A percentile compares a stretch with the other conserved stretches of the same genome.
Conservation (phyloP, 257 asterid species). For the Solanum bukasovii region DNA sequence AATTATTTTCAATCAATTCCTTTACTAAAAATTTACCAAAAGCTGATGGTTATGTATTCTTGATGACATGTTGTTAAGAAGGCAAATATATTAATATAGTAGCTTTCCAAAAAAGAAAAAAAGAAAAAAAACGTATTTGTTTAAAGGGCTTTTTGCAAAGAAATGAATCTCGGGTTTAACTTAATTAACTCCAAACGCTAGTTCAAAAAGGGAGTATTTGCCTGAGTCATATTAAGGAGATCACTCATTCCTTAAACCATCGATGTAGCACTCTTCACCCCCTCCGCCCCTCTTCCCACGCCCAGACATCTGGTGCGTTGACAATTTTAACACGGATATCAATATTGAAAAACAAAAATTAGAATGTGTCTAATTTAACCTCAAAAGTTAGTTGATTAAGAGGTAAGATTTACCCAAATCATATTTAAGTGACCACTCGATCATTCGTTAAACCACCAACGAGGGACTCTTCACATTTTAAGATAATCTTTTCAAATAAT, state of each 20-base stretch:
- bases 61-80: not conserved
- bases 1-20: not conserved
- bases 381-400: not conserved
- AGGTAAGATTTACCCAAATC: rapidly evolving
- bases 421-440: not conserved
- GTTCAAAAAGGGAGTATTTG: not conserved
- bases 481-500: not conserved
- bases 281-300: not conserved
- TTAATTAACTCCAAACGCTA: not conserved
- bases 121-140: too few species aligned
- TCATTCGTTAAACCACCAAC: not conserved
- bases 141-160: rapidly evolving
- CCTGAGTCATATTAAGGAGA: not conserved
- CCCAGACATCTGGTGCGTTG: rapidly evolving
- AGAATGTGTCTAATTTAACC: rapidly evolving
- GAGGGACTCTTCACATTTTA: not conserved
- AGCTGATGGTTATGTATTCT: not conserved
- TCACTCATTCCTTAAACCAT: not conserved
- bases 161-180: not conserved
- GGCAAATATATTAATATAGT: not conserved
- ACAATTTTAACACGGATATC: rapidly evolving
- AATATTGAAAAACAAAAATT: rapidly evolving
- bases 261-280: not conserved
- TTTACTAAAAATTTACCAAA: not conserved
- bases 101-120: not conserved